phyloP scores from a whole-genome alignment of 495 filamentous ascomycete genomes.

The Evansstolkia leycettana region DNA sequence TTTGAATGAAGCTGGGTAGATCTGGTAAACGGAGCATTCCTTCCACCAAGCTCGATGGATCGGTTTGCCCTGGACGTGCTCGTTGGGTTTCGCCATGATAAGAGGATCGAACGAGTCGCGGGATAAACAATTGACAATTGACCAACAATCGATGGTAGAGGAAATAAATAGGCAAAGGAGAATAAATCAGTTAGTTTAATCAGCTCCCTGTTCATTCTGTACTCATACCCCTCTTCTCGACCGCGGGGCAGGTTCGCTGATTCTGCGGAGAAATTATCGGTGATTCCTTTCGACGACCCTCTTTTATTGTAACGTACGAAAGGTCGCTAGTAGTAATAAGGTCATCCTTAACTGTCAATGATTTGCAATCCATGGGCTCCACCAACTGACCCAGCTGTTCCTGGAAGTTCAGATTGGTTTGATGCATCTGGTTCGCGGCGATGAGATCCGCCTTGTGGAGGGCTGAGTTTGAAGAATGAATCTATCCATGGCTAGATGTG shows the following conservation, averaged over 20 bases:
- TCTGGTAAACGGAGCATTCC: conserved; percentile 51
- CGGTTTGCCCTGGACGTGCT: conserved; percentile 6
- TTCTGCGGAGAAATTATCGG: background rate
- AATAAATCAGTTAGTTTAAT: background rate
- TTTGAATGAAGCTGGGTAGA: conserved; percentile 55
- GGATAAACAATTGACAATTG: too few relatives aligned
- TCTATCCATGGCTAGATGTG: too few relatives aligned
- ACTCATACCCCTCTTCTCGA: background rate
- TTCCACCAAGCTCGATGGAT: conserved; percentile 43
- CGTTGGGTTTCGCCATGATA: conserved; percentile 15
- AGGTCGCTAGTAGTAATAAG: too few relatives aligned
- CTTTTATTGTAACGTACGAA: too few relatives aligned
- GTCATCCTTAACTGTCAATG: too few relatives aligned
- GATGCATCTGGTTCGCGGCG: background rate
- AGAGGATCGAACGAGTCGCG: background rate
- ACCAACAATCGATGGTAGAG: too few relatives aligned
- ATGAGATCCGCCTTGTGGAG: conserved; percentile 1
- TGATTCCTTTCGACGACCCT: too few relatives aligned
- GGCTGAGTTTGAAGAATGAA: too few relatives aligned
- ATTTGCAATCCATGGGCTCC: background rate
- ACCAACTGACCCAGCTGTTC: background rate
- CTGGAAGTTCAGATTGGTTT: background rate
- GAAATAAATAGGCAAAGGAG: background rate
- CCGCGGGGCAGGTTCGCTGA: background rate
- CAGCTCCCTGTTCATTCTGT: background rate